Evolutionary conservation across 1,284 basidiomycete genomes (phyloP).

Genomic region (Flammula alnicola): DNA sequence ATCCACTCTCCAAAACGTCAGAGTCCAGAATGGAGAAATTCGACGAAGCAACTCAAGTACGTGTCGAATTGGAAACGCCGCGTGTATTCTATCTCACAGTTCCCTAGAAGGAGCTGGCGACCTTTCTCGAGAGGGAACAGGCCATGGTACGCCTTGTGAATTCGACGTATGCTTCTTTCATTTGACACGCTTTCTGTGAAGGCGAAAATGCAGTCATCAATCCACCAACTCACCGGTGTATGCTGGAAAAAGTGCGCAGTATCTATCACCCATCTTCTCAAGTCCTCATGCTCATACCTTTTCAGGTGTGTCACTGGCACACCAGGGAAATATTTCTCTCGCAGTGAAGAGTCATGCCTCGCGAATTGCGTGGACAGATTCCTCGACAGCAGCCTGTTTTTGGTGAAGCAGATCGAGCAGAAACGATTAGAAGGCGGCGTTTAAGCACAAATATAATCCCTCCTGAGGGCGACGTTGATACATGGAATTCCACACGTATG

Average conservation of each 20-base stretch:
- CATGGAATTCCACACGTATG: constrained; percentile 19
- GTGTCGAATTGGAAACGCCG: constrained; percentile 23
- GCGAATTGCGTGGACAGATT: constrained; percentile 94
- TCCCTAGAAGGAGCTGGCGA: constrained; percentile 79
- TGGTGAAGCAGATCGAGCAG: constrained; percentile 82
- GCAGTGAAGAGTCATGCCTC: constrained; percentile 85
- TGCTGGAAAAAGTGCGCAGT: constrained; percentile 90
- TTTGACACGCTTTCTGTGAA: constrained; percentile 23
- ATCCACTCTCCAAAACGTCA: not conserved
- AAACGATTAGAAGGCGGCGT: constrained; percentile 46
- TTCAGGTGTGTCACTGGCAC: constrained; percentile 84
- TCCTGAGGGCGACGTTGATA: constrained; percentile 8
- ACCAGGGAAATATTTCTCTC: constrained; percentile 85
- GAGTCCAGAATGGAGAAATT: constrained; percentile 63
- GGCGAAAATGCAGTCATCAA: constrained; percentile 65
- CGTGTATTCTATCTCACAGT: constrained; percentile 5
- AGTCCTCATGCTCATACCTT: constrained; percentile 16
- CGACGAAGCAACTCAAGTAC: constrained; percentile 79
- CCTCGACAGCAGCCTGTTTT: constrained; percentile 88
- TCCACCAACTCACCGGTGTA: constrained; percentile 74
- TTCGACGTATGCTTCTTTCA: too few species aligned
- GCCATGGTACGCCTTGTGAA: constrained; percentile 73
- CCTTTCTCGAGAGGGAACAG: constrained; percentile 89
- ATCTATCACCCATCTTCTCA: constrained; percentile 4
- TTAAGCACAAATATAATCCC: constrained; percentile 9